Evolutionary conservation across 192 early-diverging fungal genomes (phyloP).

Genomic region (Gryganskiella cystojenkinii): DNA sequence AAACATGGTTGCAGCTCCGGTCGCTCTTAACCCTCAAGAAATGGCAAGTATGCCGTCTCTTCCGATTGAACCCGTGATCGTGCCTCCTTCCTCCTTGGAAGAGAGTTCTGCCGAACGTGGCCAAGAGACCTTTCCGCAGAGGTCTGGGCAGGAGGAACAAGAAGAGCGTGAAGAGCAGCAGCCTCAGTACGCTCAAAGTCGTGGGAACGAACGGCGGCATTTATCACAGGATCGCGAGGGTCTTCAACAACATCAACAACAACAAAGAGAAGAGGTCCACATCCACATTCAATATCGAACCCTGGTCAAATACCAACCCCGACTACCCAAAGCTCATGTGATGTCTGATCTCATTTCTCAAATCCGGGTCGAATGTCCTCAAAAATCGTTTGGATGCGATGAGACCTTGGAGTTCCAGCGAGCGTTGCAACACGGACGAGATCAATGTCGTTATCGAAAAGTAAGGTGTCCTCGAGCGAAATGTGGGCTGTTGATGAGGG

Average conservation of each 20-base stretch:
- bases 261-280: background rate
- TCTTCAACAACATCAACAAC: background rate
- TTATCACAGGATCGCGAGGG: background rate
- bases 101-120: no score
- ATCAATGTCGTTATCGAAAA: conserved; percentile 22
- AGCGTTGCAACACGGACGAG: conserved; percentile 32
- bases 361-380: conserved; percentile 37
- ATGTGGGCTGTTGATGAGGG: conserved; percentile 46
- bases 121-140: background rate
- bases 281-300: conserved; percentile 36
- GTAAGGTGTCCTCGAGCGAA: conserved; percentile 39
- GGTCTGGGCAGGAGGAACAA: background rate
- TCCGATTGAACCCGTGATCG: no score
- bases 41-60: no score
- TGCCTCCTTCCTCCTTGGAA: no score
- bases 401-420: conserved; percentile 41
- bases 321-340: conserved; percentile 47
- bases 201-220: background rate
- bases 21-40: no score
- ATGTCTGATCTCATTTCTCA: conserved; percentile 52
- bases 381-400: conserved; percentile 21
- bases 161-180: background rate
- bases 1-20: no score
- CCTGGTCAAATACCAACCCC: conserved; percentile 43
- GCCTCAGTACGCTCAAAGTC: background rate